Evolutionary conservation across 2,329 filamentous ascomycete species (phyloP).

Genomic region (Aspergillus brasiliensis): DNA sequence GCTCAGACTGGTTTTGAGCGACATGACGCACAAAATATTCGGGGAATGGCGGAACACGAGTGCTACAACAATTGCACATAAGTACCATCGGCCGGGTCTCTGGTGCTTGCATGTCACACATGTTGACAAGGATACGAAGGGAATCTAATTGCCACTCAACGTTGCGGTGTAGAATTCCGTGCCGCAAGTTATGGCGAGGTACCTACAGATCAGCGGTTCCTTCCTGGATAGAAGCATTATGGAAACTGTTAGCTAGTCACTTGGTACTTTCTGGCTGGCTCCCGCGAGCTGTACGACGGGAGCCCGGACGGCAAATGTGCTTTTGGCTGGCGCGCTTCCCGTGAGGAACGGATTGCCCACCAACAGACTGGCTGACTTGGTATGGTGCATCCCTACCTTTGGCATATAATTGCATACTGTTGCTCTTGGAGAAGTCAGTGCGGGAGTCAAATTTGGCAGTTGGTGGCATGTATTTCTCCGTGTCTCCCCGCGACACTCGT

Average conservation of each 20-base stretch:
- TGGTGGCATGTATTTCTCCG: neutral
- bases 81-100: constrained; percentile 1
- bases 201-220: neutral
- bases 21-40: neutral
- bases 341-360: neutral
- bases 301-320: neutral
- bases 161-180: constrained; percentile 14
- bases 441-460: neutral
- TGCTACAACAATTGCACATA: constrained; percentile 1
- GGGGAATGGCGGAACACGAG: constrained; percentile 1
- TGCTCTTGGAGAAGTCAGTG: neutral
- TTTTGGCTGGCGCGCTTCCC: neutral
- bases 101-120: constrained; percentile 7
- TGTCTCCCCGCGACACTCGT: neutral
- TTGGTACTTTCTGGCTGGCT: neutral
- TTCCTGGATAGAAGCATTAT: neutral
- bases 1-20: neutral
- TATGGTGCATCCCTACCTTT: neutral
- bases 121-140: constrained; percentile 8
- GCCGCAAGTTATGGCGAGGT: neutral
- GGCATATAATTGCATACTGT: neutral
- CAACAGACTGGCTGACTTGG: neutral
- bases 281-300: neutral
- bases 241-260: neutral
- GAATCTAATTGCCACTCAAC: neutral